Evolutionary conservation across 1,284 basidiomycete genomes (phyloP).

Genomic region (Psilocybe mexicana): DNA sequence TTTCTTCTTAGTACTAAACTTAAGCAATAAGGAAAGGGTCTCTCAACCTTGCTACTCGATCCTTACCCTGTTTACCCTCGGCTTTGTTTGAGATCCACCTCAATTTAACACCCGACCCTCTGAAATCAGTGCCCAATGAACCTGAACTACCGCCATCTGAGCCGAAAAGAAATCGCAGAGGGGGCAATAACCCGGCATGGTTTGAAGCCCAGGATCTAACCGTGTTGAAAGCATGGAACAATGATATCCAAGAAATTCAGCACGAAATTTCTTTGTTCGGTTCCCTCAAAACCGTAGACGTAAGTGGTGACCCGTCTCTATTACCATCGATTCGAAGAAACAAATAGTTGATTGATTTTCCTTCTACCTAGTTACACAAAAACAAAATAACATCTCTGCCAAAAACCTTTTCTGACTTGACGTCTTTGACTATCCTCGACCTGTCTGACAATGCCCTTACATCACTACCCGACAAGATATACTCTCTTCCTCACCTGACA

Average conservation of each 20-base stretch:
- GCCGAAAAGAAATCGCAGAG: conserved; percentile 29
- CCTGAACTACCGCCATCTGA: conserved; percentile 51
- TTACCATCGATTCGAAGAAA: conserved; percentile 10
- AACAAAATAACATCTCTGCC: conserved; percentile 67
- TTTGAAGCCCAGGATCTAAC: conserved; percentile 77
- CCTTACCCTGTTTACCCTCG: conserved; percentile 68
- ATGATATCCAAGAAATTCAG: conserved; percentile 75
- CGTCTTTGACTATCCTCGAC: conserved; percentile 62
- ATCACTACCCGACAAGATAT: conserved; percentile 61
- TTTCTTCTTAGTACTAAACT: conserved; percentile 41
- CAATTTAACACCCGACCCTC: conserved; percentile 62
- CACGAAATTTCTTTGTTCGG: conserved; percentile 81
- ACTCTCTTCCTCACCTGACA: conserved; percentile 64
- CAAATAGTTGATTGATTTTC: background rate
- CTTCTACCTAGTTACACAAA: conserved; percentile 58
- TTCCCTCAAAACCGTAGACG: conserved; percentile 74
- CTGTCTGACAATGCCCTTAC: conserved; percentile 69
- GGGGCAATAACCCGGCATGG: conserved; percentile 58
- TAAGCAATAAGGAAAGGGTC: conserved; percentile 55
- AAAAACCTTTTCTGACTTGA: conserved; percentile 63
- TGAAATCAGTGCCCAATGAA: conserved; percentile 64
- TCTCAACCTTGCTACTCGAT: conserved; percentile 72
- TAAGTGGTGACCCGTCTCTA: conserved; percentile 28
- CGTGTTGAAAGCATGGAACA: conserved; percentile 73
- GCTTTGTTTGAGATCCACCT: conserved; percentile 80